Percentiles rank a stretch among this genome's conserved stretches.
These are phyloP conservation scores for Capronia americana DNA, from an alignment of 2,329 filamentous ascomycete species.

Conservation along the genomic window DNA sequence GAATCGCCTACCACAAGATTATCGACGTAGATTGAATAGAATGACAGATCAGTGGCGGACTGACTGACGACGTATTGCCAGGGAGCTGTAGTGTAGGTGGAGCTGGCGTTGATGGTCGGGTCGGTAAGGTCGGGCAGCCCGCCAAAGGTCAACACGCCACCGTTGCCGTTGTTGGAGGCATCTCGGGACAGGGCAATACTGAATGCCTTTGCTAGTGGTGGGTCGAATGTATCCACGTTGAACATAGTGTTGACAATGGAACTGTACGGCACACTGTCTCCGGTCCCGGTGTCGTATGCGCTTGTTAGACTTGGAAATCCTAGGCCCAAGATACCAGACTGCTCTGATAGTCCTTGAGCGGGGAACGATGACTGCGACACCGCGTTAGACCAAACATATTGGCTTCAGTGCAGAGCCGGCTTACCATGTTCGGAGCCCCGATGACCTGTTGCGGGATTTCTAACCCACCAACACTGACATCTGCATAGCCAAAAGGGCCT, in stretches of 20 bases:
- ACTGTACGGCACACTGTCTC: not conserved
- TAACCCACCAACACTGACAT: not conserved
- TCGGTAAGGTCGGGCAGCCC: conserved; percentile 1
- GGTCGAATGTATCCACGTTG: conserved; percentile 3
- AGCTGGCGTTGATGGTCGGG: not conserved
- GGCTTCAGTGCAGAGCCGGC: not conserved
- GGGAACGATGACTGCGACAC: not conserved
- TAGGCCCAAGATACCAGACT: not conserved
- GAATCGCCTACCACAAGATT: not conserved
- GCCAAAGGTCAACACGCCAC: conserved; percentile 17
- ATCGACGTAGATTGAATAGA: not conserved
- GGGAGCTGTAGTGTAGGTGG: not conserved
- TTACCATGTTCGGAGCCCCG: not conserved
- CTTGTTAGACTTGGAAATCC: not conserved
- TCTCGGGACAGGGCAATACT: conserved; percentile 11
- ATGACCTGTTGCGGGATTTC: not conserved
- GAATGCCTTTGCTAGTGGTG: conserved; percentile 2
- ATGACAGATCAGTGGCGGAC: not conserved
- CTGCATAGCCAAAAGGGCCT: not conserved
- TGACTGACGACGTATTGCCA: conserved; percentile 1
- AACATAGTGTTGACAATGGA: not conserved
- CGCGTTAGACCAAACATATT: not conserved
- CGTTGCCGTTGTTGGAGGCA: conserved; percentile 8
- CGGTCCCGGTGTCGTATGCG: not conserved
- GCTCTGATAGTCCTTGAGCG: not conserved